Base-by-base conservation (phyloP, 129 eudicot genomes). In the Artemisia annua region DNA sequence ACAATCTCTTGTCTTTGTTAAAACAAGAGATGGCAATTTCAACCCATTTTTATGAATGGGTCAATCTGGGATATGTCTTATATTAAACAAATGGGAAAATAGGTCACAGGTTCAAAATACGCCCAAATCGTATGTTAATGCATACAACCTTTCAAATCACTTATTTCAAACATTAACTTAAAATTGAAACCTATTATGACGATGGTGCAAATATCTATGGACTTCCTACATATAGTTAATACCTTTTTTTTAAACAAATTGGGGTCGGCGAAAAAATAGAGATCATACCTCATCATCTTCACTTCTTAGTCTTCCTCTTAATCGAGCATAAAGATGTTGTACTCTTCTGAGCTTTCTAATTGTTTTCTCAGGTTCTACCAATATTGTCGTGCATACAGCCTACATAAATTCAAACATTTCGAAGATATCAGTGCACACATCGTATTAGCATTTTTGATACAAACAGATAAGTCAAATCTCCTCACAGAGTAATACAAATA, bases 221-320 rank as follows among this genome's bases (percentile, higher is more conserved):
- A 28, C 30, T 28, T 24, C 69, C 19, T 53, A 71, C 2, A 39
- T 51, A 16, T n/a, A 52, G 26, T 46, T 73, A 17, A 48, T 16
- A 50, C 35, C 61, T 48, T 19, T 49, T 73, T 62, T 14, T 61
- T 49, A 28, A 63, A 28, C 22, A 63, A 28, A 63, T 32, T 74
- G 20, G 16, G 53, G 12, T 63, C 17, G 71, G 54, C 48, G 46
- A 56, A 59, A 56, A 59, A 6, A 11, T 20, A 17, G 26, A 62
- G 39, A 71, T 17, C 22, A 63, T 75, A 91, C 99, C 97, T 95
- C 99, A 20, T 95, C 99, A 79, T 91, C 97, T 86, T 91, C 96
- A 78, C 81, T 83, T 83, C 85, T 85, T 78, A 95, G 65, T 39
- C 67, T 86, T 59, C 97, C 99, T 62, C 85, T 86, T 57, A 95